phyloP scores from a whole-genome alignment of 805 yeast species.

The Teunomyces panamensis region DNA sequence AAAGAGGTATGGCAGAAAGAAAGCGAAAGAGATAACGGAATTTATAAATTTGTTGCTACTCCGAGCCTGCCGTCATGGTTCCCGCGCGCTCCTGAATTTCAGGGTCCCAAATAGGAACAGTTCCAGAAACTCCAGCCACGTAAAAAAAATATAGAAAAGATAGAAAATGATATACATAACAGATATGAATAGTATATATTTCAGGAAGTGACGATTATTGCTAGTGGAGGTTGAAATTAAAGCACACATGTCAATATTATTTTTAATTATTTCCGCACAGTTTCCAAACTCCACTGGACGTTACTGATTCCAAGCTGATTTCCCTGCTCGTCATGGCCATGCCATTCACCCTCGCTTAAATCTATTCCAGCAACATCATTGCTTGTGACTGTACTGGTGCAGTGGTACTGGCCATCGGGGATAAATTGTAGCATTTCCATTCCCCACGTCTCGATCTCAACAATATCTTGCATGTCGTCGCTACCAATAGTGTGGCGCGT shows the following conservation, averaged over 20 bases:
- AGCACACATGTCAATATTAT: too few relatives aligned
- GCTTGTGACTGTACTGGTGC: not conserved
- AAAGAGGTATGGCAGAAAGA: not conserved
- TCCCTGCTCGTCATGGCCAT: not conserved
- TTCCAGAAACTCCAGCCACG: not conserved
- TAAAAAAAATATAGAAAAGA: too few relatives aligned
- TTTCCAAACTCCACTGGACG: conserved; percentile 3
- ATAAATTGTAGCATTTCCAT: conserved; percentile 5
- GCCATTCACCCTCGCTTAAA: conserved; percentile 5
- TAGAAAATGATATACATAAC: too few relatives aligned
- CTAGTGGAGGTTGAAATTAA: too few relatives aligned
- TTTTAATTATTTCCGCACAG: too few relatives aligned
- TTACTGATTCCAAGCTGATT: conserved; percentile 2
- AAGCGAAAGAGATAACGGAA: not conserved
- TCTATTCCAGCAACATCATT: conserved; percentile 4
- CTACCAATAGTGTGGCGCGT: not conserved
- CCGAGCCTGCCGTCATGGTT: not conserved
- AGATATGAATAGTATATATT: too few relatives aligned
- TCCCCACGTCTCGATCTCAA: conserved; percentile 2
- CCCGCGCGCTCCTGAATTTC: not conserved
- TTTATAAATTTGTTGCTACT: not conserved
- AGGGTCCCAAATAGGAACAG: not conserved
- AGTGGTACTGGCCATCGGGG: conserved; percentile 8
- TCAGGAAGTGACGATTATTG: too few relatives aligned
- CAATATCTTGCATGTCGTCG: not conserved